Evolutionary conservation across 2,329 filamentous ascomycete genomes (phyloP), one percentile per base, ranked within the genome.

Genomic region (Penicillium verrucosum): DNA sequence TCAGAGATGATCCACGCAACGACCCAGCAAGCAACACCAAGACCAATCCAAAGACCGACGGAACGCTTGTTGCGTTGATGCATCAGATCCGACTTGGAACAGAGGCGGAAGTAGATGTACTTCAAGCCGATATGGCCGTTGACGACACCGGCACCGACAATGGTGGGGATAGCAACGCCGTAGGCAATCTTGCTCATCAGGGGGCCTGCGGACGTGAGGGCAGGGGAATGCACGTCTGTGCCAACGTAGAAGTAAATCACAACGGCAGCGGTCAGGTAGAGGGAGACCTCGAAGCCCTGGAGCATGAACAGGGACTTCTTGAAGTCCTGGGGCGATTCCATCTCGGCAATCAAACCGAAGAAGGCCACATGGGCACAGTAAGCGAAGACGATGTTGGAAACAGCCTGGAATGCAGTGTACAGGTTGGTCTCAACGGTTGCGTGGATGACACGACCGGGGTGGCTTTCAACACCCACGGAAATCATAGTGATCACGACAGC

Each of bases 241-340:
- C 88, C 88, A 21, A 83, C 83, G 66, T 81, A 90, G 64, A 82
- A 79, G 73, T 90, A 90, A 65, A 89, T 85, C 48, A 90, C 81
- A 16, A 83, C 80, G 21, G 85, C 86, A 1, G 86, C 85, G 16
- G 86, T 68, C 21, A 87, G 78, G 70, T 90, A 90, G 38, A 89
- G 78, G 18, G 73, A 69, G 0, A 83, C 84, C 59, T 87, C 84
- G 56, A 79, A 77, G 34, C 77, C 73, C 68, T 88, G 85, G n/a
- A 88, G 80, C 55, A 86, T 71, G 66, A 80, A 79, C 56, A 91
- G 81, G 5, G 86, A 81, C 71, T 86, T 86, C 47, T 80, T 78
- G 69, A 84, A 88, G 62, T 85, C 81, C 46, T 76, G 70, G 7
- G 86, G 85, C 23, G 82, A 74, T 66, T 82, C 80, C 73, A 90